Base-by-base conservation (phyloP, 805 yeast species). In the Zygoascus bituminiphila region DNA sequence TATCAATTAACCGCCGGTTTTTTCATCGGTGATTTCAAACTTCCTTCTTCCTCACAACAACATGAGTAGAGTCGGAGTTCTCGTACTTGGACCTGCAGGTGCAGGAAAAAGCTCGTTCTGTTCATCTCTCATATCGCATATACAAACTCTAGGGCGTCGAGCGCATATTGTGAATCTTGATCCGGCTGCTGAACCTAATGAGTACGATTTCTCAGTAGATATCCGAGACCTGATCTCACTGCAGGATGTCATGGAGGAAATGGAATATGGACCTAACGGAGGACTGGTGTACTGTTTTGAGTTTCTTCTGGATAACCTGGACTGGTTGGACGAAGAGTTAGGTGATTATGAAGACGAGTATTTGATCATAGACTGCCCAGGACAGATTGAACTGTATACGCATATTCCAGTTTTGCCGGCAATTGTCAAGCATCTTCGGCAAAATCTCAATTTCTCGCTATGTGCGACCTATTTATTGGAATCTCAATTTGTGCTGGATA, bases 11-110 rank as follows among this genome's bases (percentile, higher is more conserved):
- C n/a, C n/a, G n/a, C n/a, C n/a, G n/a, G 10, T 29, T 29, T 29
- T 29, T 29, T 29, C 8, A 12, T 15, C 33, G 33, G 7, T 29
- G 33, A 12, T 29, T 29, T 29, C 33, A 12, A 29, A 29, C n/a
- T n/a, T n/a, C n/a, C 33, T 29, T 29, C 33, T 12, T 29, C 33
- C 33, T 29, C 4, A 29, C 33, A 3, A 17, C 14, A 41, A n/a
- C 26, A 91, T 93, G 98, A 88, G 97, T 2, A 75, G 96, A 68
- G 96, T 88, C 1, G 98, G 98, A 50, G 91, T 88, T 10, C 70
- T 93, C 53, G 96, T 89, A 1, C 67, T 93, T 55, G 98, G 98
- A 1, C 98, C 98, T 17, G 98, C 98, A 1, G 98, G 98, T 35
- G 98, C 85, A 8, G 98, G 98, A 9, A 91, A 84, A 65, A 80